Evolutionary conservation across 768 basidiomycete species (phyloP).

Genomic region (Hericium erinaceus): DNA sequence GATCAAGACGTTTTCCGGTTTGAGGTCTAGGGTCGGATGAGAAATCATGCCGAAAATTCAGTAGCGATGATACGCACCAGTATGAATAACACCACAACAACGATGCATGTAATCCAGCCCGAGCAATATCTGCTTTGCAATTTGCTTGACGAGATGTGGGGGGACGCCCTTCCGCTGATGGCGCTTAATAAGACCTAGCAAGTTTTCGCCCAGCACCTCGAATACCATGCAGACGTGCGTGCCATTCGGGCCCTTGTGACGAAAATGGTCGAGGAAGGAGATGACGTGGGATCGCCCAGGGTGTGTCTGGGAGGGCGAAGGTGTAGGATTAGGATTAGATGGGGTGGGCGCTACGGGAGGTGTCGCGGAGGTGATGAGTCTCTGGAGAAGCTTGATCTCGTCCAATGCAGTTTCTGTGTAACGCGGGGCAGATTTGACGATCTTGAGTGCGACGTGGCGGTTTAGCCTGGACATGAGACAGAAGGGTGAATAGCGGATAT

Average conservation of each 20-base stretch:
- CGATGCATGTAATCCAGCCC: constrained; percentile 98
- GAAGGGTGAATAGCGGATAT: background rate
- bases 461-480: constrained; percentile 51
- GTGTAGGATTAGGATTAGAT: constrained; percentile 39
- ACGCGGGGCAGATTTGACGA: constrained; percentile 93
- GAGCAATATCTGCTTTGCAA: constrained; percentile 91
- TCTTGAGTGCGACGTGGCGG: constrained; percentile 96
- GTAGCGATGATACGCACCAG: constrained; percentile 38
- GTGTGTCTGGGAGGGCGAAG: constrained; percentile 61
- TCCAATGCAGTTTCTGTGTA: constrained; percentile 98
- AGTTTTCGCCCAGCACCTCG: constrained; percentile 95
- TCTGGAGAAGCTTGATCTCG: constrained; percentile 96
- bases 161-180: constrained; percentile 98
- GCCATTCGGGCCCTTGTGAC: constrained; percentile 94
- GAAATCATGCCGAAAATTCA: background rate
- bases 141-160: constrained; percentile 86
- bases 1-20: constrained; percentile 97
- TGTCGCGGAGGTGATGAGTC: constrained; percentile 78
- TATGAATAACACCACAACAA: constrained; percentile 95
- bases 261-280: constrained; percentile 95
- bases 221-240: constrained; percentile 99
- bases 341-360: constrained; percentile 41
- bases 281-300: constrained; percentile 92
- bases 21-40: constrained; percentile 53
- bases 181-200: constrained; percentile 92